Evolutionary conservation across 2,329 filamentous ascomycete species (phyloP), one percentile per base, ranked within the genome.

Genomic region (Cladobotryum mycophilum): DNA sequence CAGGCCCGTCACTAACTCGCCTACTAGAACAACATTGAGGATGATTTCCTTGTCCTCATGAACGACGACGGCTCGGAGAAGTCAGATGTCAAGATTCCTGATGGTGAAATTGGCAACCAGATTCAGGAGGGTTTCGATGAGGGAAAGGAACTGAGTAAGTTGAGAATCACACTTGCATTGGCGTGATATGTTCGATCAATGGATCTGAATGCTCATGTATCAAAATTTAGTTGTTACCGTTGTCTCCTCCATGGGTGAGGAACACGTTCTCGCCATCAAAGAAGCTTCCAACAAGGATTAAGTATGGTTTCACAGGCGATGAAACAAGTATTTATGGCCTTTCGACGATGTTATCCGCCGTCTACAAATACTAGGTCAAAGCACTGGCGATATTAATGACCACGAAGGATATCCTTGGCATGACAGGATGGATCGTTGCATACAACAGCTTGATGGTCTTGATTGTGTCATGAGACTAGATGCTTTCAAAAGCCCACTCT

Each of bases 21-120:
- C 41, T 34, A 25, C n/a, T 62, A 96, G 89, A 82, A 96, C 66
- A 87, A 96, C 71, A 86, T 96, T 61, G 93, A 97, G 66, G 93
- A 97, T 68, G 89, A 82, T 60, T 97, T 88, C 84, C 86, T 99
- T 63, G 91, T 87, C 69, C 87, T 99, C 69, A 95, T 97, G 86
- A 81, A 79, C 70, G 86, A 92, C 59, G 82, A 86, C 62, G 91
- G 91, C 69, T 78, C 81, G 71, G 86, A 84, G 77, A 96, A 96
- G 83, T 89, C 96, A 66, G 92, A 99, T 71, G 89, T 97, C 73
- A 90, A 89, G 78, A 68, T 95, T 62, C 93, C 93, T 64, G 91
- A 96, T 1, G 86, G 85, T 65, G 92, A 97, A 54, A 65, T 95
- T 71, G 90, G 89, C 65, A 83, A 91, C 45, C 91, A 88, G 80